These are phyloP conservation scores for Thermothielavioides terrestris DNA, from an alignment of 495 filamentous ascomycete genomes.

Conservation along the genomic window DNA sequence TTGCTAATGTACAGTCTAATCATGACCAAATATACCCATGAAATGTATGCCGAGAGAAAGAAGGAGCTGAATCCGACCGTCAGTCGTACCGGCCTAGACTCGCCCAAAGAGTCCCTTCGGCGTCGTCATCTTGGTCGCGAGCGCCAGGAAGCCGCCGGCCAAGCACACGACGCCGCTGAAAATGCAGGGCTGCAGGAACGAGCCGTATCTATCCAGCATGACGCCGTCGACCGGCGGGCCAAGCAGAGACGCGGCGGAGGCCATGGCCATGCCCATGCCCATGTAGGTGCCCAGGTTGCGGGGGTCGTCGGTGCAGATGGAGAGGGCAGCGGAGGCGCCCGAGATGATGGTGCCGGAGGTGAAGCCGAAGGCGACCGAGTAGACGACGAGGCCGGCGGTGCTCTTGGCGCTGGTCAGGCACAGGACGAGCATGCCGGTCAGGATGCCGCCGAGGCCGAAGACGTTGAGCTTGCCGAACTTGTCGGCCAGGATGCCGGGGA, in stretches of 20 bases:
- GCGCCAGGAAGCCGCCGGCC: slow-evolving; percentile 18
- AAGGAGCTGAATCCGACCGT: background rate
- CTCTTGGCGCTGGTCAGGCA: slow-evolving; percentile 31
- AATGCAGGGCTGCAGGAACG: slow-evolving; percentile 33
- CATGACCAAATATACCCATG: too few relatives aligned
- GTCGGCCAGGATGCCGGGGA: slow-evolving; percentile 49
- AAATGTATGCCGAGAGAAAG: background rate
- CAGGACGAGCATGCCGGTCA: slow-evolving; percentile 34
- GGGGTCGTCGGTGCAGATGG: slow-evolving; percentile 32
- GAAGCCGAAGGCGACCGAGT: slow-evolving; percentile 30
- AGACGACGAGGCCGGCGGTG: slow-evolving; percentile 36
- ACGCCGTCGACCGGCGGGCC: slow-evolving; percentile 48
- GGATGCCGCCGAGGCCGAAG: slow-evolving; percentile 25
- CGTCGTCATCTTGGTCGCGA: slow-evolving; percentile 25
- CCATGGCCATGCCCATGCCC: slow-evolving; percentile 44
- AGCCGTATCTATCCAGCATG: slow-evolving; percentile 33
- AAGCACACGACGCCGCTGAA: slow-evolving; percentile 42
- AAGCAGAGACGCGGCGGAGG: slow-evolving; percentile 37
- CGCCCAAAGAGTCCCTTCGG: slow-evolving; percentile 26
- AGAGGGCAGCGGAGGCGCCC: slow-evolving; percentile 35
- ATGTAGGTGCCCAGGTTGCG: slow-evolving; percentile 47
- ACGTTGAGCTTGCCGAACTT: slow-evolving; percentile 46
- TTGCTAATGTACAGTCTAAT: too few relatives aligned
- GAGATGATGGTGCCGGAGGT: slow-evolving; percentile 40
- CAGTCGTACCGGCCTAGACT: background rate